A percentile compares a stretch with the other conserved stretches of the same genome.
Conservation (phyloP, 2,329 filamentous ascomycete genomes). For the Penicillium sp. region DNA sequence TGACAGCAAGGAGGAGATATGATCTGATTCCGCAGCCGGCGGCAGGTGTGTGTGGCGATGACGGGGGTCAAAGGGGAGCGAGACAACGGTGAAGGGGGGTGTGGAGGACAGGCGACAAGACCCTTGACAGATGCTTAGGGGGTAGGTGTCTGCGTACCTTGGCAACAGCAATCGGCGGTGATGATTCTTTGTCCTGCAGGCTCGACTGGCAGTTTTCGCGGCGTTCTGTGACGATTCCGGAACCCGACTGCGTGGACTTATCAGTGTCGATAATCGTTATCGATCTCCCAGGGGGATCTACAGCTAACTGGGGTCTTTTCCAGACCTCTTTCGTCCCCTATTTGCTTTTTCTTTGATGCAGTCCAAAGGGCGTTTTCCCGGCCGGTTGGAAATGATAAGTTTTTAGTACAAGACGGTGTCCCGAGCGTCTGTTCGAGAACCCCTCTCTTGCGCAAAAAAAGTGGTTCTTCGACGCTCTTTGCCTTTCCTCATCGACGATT, state of each 20-base stretch:
- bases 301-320: slow-evolving; percentile 22
- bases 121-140: not conserved
- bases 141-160: slow-evolving; percentile 9
- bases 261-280: slow-evolving; percentile 28
- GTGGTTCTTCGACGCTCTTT: slow-evolving; percentile 12
- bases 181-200: slow-evolving; percentile 9
- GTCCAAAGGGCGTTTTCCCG: slow-evolving; percentile 8
- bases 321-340: slow-evolving; percentile 10
- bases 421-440: slow-evolving; percentile 7
- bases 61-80: slow-evolving; percentile 14
- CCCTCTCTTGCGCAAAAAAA: slow-evolving; percentile 1
- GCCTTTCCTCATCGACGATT: slow-evolving; percentile 14
- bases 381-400: slow-evolving; percentile 13
- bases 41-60: slow-evolving; percentile 4
- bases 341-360: slow-evolving; percentile 19
- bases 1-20: slow-evolving; percentile 16
- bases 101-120: not conserved
- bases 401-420: not conserved
- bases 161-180: not conserved
- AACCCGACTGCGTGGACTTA: slow-evolving; percentile 23
- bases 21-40: slow-evolving; percentile 8
- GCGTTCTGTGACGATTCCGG: not conserved
- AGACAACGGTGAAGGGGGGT: slow-evolving; percentile 5
- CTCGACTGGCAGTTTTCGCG: not conserved
- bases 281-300: slow-evolving; percentile 33